phyloP scores from a whole-genome alignment of 257 asterid species.

The Jacaranda mimosifolia region DNA sequence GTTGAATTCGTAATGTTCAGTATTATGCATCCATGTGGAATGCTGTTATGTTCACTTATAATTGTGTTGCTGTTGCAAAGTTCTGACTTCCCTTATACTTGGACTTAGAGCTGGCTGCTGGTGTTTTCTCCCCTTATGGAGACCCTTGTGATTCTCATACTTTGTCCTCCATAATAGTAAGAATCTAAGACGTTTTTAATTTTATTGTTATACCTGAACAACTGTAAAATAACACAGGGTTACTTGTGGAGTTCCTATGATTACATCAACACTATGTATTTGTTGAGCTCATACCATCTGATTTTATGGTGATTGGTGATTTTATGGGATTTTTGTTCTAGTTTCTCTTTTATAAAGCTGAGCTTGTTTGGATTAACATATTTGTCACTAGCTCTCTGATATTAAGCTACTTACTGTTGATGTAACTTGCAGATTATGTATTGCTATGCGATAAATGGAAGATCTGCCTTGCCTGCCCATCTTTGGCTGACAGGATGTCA shows the following conservation, averaged over 20 bases:
- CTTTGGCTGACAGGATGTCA: constrained; percentile 92
- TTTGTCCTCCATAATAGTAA: constrained; percentile 4
- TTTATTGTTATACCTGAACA: constrained; percentile 4
- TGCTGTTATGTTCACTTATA: constrained; percentile 24
- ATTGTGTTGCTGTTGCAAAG: neutral
- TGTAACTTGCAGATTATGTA: constrained; percentile 78
- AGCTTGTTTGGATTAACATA: constrained; percentile 25
- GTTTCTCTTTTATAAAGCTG: constrained; percentile 15
- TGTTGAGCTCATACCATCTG: constrained; percentile 10
- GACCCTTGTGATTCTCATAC: constrained; percentile 15
- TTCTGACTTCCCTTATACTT: constrained; percentile 22
- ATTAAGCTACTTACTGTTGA: constrained; percentile 27
- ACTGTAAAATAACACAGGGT: neutral
- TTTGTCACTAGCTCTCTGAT: constrained; percentile 20
- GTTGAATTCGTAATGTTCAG: neutral
- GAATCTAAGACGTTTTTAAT: neutral
- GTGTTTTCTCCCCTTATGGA: constrained; percentile 12
- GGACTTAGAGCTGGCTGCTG: neutral
- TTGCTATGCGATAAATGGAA: constrained; percentile 87
- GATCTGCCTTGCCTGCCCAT: constrained; percentile 78
- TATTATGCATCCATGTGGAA: neutral
- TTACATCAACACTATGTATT: constrained; percentile 14
- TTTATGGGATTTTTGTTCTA: constrained; percentile 18
- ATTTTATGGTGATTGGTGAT: constrained; percentile 17
- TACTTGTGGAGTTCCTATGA: constrained; percentile 22